Base-by-base conservation (phyloP, 176 grass and related monocot species). In the Cenchrus americanus region DNA sequence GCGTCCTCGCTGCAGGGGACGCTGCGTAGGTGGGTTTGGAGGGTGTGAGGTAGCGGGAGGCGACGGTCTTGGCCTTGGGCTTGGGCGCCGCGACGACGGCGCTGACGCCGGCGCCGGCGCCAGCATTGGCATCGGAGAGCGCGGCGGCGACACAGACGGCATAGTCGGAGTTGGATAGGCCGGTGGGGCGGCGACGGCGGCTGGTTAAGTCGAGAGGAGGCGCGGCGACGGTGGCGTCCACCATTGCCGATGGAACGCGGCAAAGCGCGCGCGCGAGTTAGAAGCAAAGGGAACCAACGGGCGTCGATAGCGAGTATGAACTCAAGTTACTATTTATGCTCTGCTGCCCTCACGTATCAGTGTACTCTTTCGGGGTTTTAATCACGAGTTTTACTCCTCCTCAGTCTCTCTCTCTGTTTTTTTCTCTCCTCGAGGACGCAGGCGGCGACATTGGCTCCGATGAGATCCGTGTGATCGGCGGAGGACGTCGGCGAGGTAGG, bases 11-110 rank as follows among this genome's bases (percentile, higher is more conserved):
- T 3, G 34, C 34, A 37, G 66, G 10, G 14, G 61, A 46, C 11
- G 70, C 55, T 2, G 78, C 64, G 7, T 46, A 37, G 34, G 34
- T 3, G 34, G 34, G 4, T 37, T 37, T 15, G 22, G 46, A 1
- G 7, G 22, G 2, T 22, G 1, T 51, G 23, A 73, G 70, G 78
- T 86, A 72, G 71, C 82, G 72, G 7, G 88, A 80, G 34, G 80
- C 55, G 40, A 71, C 60, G 50, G 62, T 1, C 66, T 73, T 88
- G 26, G 59, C 8, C 67, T 69, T 78, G 23, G 86, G 6, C 32
- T 61, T 49, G 21, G 23, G 13, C 1, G 62, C 24, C 34, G 76
- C 73, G 8, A 67, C 55, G n/a, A 23, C 19, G 34, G 34, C n/a
- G n/a, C n/a, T n/a, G n/a, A n/a, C n/a, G n/a, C n/a, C n/a, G n/a